Evolutionary conservation across 2,329 filamentous ascomycete genomes (phyloP).

Genomic region (Plenodomus lindquistii): DNA sequence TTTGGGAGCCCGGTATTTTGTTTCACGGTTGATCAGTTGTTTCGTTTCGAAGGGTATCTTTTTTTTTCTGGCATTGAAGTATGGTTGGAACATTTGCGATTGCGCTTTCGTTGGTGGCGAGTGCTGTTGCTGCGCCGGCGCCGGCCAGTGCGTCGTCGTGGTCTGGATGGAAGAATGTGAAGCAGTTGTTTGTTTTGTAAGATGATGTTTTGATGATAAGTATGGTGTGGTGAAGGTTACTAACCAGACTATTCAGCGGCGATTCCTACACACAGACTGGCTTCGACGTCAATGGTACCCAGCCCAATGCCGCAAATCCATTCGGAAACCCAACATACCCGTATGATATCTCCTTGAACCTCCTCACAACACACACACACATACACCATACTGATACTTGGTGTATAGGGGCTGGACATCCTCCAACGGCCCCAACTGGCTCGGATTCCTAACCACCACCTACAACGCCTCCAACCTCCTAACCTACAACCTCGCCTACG

Average conservation of each 20-base stretch:
- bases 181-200: constrained; percentile 40
- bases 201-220: constrained; percentile 15
- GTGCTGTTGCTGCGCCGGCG: constrained; percentile 24
- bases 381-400: too few relatives aligned
- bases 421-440: constrained; percentile 58
- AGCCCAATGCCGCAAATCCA: constrained; percentile 59
- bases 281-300: constrained; percentile 57
- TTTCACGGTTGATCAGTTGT: constrained; percentile 1
- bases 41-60: too few relatives aligned
- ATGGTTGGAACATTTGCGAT: constrained; percentile 31
- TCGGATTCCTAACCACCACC: constrained; percentile 50
- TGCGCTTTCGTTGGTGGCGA: constrained; percentile 23
- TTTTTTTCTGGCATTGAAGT: neutral
- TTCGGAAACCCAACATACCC: constrained; percentile 65
- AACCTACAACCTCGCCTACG: constrained; percentile 58
- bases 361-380: neutral
- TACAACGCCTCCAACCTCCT: constrained; percentile 49
- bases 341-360: constrained; percentile 8
- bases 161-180: constrained; percentile 39
- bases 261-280: constrained; percentile 65
- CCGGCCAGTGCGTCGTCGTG: constrained; percentile 21
- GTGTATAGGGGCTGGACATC: constrained; percentile 32
- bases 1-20: constrained; percentile 3
- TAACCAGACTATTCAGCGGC: constrained; percentile 45
- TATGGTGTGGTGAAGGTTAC: neutral